Base-by-base conservation (phyloP, 2,329 filamentous ascomycete species). In the Nakataea oryzae region DNA sequence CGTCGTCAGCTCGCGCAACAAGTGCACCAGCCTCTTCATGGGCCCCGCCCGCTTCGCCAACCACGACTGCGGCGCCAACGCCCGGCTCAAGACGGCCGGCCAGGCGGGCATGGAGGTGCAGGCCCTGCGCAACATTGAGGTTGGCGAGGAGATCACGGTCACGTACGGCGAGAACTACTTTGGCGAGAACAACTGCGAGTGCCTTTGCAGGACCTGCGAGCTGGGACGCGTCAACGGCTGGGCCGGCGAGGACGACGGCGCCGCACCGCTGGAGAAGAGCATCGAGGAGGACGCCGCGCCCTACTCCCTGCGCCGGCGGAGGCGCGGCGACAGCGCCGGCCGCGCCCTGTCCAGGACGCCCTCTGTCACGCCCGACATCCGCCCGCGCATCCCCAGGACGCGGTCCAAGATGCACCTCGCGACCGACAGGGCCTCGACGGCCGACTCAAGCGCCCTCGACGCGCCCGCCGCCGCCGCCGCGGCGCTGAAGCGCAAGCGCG, bases 101-200 rank as follows among this genome's bases (percentile, higher is more conserved):
- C 85, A 88, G 62, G 87, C 93, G 63, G 91, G 91, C 47, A 97
- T 99, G 78, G 90, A 96, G 70, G 93, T 99, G 62, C 85, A 96
- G 59, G 91, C 95, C 3, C 85, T 86, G 41, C 86, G 87, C 66
- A 83, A 93, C 63, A 97, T 99, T 64, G 84, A 88, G 13, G 79
- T 89, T 1, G 95, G 93, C 3, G 93, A 99, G 64, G 95, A 99
- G 73, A 96, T 99, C 64, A 99, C 95, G 0, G 95, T 99, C 0
- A 93, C 89, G 0, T 99, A 99, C 70, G 92, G 93, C 28, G 92
- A 96, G 24, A 92, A 91, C 71, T 99, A 99, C 73, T 99, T 99
- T 76, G 95, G 95, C 2, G 87, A 91, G 57, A 86, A 93, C 72
- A 99, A 99, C 68, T 93, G 92, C 73, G 95, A 99, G 71, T 99